Evolutionary conservation across 2,329 filamentous ascomycete species (phyloP).

Genomic region (Fusarium oligoseptatum): DNA sequence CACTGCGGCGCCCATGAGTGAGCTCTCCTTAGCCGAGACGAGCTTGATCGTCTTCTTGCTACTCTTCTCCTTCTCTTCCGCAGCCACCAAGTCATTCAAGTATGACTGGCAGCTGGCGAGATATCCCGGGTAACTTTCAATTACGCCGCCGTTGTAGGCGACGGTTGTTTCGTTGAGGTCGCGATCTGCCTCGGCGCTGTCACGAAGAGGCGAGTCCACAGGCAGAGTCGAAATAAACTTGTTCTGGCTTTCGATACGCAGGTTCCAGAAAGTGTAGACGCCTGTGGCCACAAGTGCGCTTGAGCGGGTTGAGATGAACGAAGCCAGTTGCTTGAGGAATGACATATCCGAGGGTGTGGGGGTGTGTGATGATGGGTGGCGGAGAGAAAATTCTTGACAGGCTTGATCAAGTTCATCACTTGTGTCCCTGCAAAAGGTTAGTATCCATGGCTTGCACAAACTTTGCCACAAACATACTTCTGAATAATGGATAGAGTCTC

Average conservation of each 20-base stretch:
- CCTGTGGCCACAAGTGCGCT: slow-evolving; percentile 71
- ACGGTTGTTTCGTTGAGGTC: slow-evolving; percentile 67
- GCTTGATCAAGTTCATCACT: slow-evolving; percentile 59
- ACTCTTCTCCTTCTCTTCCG: slow-evolving; percentile 45
- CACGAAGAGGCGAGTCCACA: slow-evolving; percentile 51
- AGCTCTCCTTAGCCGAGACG: slow-evolving; percentile 79
- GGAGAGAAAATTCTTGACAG: slow-evolving; percentile 61
- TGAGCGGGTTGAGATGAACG: slow-evolving; percentile 68
- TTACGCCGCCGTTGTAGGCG: slow-evolving; percentile 84
- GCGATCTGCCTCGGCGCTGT: slow-evolving; percentile 65
- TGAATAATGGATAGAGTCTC: slow-evolving; percentile 71
- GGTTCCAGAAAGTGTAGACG: slow-evolving; percentile 70
- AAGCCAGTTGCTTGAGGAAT: slow-evolving; percentile 66
- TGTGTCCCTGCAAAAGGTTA: slow-evolving; percentile 58
- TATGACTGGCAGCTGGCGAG: slow-evolving; percentile 71
- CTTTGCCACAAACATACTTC: slow-evolving; percentile 58
- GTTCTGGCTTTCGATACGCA: slow-evolving; percentile 63
- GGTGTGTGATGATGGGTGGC: slow-evolving; percentile 61
- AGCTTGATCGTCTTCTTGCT: slow-evolving; percentile 67
- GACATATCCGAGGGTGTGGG: slow-evolving; percentile 62
- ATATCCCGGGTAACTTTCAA: slow-evolving; percentile 83
- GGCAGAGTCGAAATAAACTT: slow-evolving; percentile 51
- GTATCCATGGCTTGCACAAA: not conserved
- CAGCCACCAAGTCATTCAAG: slow-evolving; percentile 69
- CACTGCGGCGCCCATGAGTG: slow-evolving; percentile 80